These are phyloP conservation scores for Penicillium robsamsonii DNA, from an alignment of 495 filamentous ascomycete species.

Conservation along the genomic window DNA sequence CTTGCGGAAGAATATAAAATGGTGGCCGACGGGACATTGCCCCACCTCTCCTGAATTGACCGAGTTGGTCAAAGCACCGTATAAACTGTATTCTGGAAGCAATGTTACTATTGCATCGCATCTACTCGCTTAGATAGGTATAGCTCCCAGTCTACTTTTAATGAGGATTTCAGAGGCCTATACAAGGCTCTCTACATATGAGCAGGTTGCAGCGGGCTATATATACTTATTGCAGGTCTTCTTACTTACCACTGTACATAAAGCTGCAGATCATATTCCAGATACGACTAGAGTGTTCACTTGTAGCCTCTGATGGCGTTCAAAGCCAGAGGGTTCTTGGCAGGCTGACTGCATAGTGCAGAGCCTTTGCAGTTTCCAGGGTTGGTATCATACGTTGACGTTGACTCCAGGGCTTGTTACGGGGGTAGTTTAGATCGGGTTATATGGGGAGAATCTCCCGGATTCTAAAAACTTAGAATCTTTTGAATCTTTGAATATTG, in stretches of 20 bases:
- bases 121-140: background rate
- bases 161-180: background rate
- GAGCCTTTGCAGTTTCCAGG: conserved; percentile 9
- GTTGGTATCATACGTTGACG: conserved; percentile 17
- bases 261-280: conserved; percentile 10
- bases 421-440: background rate
- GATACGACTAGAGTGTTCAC: conserved; percentile 5
- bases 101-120: conserved; percentile 14
- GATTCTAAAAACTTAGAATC: background rate
- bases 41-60: conserved; percentile 34
- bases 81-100: conserved; percentile 11
- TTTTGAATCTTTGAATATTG: background rate
- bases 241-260: conserved; percentile 1
- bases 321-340: conserved; percentile 17
- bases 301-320: conserved; percentile 8
- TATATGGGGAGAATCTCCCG: background rate
- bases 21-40: conserved; percentile 10
- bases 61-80: conserved; percentile 25
- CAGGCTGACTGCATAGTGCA: conserved; percentile 19
- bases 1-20: conserved; percentile 26
- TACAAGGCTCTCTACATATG: background rate
- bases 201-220: conserved; percentile 2
- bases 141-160: background rate
- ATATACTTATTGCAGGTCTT: conserved; percentile 5
- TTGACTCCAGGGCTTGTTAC: background rate